phyloP scores from a whole-genome alignment of 164 flowering plant species.

The Buxus sempervirens region DNA sequence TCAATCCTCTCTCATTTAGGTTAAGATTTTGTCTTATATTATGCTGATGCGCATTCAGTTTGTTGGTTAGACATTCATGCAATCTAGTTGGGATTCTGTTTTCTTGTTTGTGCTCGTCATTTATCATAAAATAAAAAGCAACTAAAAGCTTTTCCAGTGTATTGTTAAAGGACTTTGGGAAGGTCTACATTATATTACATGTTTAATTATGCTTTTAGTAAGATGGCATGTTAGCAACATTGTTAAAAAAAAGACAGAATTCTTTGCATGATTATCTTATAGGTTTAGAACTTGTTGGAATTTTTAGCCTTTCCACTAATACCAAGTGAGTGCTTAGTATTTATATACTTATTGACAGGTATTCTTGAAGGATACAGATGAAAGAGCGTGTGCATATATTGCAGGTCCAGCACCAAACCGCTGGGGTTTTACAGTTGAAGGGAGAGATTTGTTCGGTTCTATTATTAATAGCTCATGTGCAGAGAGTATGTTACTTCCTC shows the following conservation, averaged over 20 bases:
- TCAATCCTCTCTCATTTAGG: no score
- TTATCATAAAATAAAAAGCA: no score
- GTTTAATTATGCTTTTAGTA: neutral
- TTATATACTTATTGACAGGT: conserved; percentile 48
- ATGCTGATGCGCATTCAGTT: no score
- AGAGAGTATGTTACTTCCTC: conserved; percentile 39
- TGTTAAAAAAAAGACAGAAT: neutral
- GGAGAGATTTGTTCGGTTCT: conserved; percentile 63
- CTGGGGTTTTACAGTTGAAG: conserved; percentile 87
- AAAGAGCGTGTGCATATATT: conserved; percentile 99
- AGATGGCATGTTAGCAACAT: neutral
- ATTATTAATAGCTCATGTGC: conserved; percentile 18
- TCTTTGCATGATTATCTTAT: conserved; percentile 2
- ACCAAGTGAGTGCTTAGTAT: neutral
- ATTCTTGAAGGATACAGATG: conserved; percentile 96
- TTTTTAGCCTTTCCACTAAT: no score
- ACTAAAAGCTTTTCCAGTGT: no score
- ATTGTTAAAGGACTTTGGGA: no score
- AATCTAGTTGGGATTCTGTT: no score
- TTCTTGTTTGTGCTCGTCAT: no score
- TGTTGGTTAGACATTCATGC: no score
- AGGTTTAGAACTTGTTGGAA: neutral
- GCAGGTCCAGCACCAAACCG: conserved; percentile 99
- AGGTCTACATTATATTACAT: neutral
- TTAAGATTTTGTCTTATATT: no score